Evolutionary conservation across 2,329 filamentous ascomycete species (phyloP).

Genomic region (Verticillium albo-atrum): DNA sequence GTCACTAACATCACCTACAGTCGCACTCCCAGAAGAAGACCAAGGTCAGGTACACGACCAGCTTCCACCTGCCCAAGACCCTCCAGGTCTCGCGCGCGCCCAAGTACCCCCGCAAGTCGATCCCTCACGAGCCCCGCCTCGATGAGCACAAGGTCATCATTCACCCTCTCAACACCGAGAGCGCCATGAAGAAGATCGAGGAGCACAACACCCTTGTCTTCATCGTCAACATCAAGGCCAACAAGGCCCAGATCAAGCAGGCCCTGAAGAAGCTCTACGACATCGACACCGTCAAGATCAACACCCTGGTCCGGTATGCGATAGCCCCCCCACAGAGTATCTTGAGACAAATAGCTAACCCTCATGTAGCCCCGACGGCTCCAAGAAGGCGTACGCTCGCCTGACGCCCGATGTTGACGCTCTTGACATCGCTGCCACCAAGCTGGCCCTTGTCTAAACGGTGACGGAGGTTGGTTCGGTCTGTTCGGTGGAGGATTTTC

Average conservation of each 20-base stretch:
- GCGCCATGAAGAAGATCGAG: slow-evolving; percentile 99
- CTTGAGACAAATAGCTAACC: slow-evolving; percentile 11
- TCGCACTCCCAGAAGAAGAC: slow-evolving; percentile 71
- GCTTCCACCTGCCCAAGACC: slow-evolving; percentile 98
- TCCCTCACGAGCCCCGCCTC: slow-evolving; percentile 83
- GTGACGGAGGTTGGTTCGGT: neutral
- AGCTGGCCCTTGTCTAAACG: slow-evolving; percentile 92
- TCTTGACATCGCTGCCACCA: slow-evolving; percentile 98
- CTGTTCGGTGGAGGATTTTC: neutral
- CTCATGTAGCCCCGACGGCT: slow-evolving; percentile 72
- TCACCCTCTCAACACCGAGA: slow-evolving; percentile 99
- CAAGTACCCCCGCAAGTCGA: slow-evolving; percentile 96
- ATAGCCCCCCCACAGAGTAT: slow-evolving; percentile 20
- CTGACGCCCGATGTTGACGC: slow-evolving; percentile 96
- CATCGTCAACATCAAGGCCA: slow-evolving; percentile 94
- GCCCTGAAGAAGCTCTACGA: slow-evolving; percentile 99
- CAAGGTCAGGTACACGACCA: slow-evolving; percentile 89
- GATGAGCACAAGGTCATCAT: slow-evolving; percentile 98
- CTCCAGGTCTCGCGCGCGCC: slow-evolving; percentile 84
- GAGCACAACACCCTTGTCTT: slow-evolving; percentile 99
- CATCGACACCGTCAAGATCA: slow-evolving; percentile 97
- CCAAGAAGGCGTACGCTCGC: slow-evolving; percentile 98
- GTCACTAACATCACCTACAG: slow-evolving; percentile 21
- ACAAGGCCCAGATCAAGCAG: slow-evolving; percentile 99
- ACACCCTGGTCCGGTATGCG: slow-evolving; percentile 91